Base-by-base conservation (phyloP, 2,329 filamentous ascomycete species). In the Nothomitra cinnamomea region DNA sequence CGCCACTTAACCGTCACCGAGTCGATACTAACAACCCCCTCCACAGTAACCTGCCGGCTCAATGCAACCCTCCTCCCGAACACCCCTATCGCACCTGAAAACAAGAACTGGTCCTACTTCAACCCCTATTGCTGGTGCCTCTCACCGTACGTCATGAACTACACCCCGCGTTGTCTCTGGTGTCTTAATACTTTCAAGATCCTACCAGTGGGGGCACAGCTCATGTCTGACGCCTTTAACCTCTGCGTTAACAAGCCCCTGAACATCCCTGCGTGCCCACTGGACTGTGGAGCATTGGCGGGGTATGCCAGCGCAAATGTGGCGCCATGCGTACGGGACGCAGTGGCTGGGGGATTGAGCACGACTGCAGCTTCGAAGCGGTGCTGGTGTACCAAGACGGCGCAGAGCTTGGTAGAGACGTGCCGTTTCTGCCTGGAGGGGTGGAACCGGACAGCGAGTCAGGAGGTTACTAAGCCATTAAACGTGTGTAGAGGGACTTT, bases 91-190 rank as follows among this genome's bases (percentile, higher is more conserved):
- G 28, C 45, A 3, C 45, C 45, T 13, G 12, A 32, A 2, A 19
- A 35, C 19, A 17, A 24, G 8, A 17, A 32, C 45, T 35, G 24
- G 45, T 17, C 24, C 17, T 7, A 24, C 19, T 49, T 49, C 45
- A 35, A 49, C 19, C 45, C 45, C 1, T 49, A 49, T 24, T 49
- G 45, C n/a, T 49, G 45, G 45, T 49, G 45, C 45, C 45, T 49
- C 25, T 49, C 45, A 8, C 45, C 45, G 1, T 21, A 49, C 24
- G 17, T 49, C 13, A n/a, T 49, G 45, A 49, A 49, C 45, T 49
- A 49, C n/a, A 49, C 45, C 3, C 45, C 45, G 3, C 24, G 45
- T 3, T 49, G 45, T 19, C 10, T 49, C 45, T 49, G 45, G 45
- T 49, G 45, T 15, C 19, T 49, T 8, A 6, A 15, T 8, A 15